A percentile compares a stretch with the other conserved stretches of the same genome.
phyloP scores from a whole-genome alignment of 2,329 filamentous ascomycete species.

The Trichoderma atrobrunneum region DNA sequence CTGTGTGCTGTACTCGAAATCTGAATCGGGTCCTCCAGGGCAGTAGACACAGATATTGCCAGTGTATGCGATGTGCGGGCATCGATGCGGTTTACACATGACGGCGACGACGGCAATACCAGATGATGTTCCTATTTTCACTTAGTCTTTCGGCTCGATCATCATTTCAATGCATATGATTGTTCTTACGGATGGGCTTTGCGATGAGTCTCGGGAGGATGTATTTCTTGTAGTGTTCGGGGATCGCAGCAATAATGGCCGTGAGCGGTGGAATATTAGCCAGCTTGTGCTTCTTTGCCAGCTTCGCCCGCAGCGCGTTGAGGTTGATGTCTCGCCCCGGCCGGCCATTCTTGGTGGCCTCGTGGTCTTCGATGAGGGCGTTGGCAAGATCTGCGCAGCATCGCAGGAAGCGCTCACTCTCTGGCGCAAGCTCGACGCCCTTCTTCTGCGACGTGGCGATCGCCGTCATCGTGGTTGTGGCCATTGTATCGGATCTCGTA shows the following conservation, averaged over 20 bases:
- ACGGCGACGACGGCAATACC: conserved; percentile 98
- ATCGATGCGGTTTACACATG: conserved; percentile 98
- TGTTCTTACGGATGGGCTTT: conserved; percentile 75
- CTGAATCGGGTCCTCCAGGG: conserved; percentile 92
- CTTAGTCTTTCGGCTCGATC: not conserved
- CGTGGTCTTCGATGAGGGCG: conserved; percentile 90
- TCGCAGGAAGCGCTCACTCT: conserved; percentile 91
- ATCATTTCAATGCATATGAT: not conserved
- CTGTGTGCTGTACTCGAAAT: conserved; percentile 98
- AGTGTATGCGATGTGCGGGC: conserved; percentile 96
- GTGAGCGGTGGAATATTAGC: conserved; percentile 86
- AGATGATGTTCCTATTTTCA: conserved; percentile 73
- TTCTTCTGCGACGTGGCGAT: conserved; percentile 70
- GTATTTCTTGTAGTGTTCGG: conserved; percentile 99
- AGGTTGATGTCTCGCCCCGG: conserved; percentile 86
- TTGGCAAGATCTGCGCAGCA: conserved; percentile 96
- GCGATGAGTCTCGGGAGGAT: conserved; percentile 94
- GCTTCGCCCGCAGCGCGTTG: conserved; percentile 79
- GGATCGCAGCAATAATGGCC: conserved; percentile 95
- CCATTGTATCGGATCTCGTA: conserved; percentile 32
- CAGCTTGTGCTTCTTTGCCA: conserved; percentile 89
- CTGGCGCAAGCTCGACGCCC: conserved; percentile 72
- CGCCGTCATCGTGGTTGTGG: conserved; percentile 60
- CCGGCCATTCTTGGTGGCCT: conserved; percentile 71
- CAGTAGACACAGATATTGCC: conserved; percentile 99